Evolutionary conservation across 768 basidiomycete species (phyloP).

Genomic region (Pleurotus tuoliensis): DNA sequence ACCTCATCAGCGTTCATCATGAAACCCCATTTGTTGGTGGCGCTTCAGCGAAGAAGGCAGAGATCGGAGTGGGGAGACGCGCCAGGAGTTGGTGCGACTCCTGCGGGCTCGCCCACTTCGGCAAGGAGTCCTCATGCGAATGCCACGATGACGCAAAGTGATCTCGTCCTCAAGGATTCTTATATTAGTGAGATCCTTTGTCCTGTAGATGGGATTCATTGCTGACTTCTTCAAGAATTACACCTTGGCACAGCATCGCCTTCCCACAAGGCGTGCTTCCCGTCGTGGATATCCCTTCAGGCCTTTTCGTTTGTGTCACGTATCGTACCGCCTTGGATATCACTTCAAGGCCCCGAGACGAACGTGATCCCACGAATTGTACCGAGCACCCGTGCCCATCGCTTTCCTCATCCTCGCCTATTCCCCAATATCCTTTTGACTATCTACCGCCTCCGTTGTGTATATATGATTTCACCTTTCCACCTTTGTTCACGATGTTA

Average conservation of each 20-base stretch:
- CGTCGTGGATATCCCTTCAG: constrained; percentile 25
- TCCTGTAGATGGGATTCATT: too few species aligned
- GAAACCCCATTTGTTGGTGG: constrained; percentile 49
- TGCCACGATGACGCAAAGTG: constrained; percentile 68
- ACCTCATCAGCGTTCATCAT: constrained; percentile 82
- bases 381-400: too few species aligned
- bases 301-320: constrained; percentile 55
- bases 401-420: too few species aligned
- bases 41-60: constrained; percentile 36
- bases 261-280: constrained; percentile 15
- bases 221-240: too few species aligned
- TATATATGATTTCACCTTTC: too few species aligned
- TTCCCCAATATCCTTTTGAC: too few species aligned
- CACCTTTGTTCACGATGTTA: too few species aligned
- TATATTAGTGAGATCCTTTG: constrained; percentile 8
- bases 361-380: constrained; percentile 41
- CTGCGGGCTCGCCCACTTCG: constrained; percentile 69
- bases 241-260: too few species aligned
- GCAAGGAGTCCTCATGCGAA: constrained; percentile 48
- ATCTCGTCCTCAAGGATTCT: constrained; percentile 5
- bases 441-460: too few species aligned
- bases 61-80: constrained; percentile 69
- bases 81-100: constrained; percentile 66
- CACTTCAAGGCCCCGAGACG: constrained; percentile 53
- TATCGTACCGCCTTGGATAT: constrained; percentile 56